Conservation (phyloP, 352 stramenopile genomes). For the Phytophthora kernoviae region DNA sequence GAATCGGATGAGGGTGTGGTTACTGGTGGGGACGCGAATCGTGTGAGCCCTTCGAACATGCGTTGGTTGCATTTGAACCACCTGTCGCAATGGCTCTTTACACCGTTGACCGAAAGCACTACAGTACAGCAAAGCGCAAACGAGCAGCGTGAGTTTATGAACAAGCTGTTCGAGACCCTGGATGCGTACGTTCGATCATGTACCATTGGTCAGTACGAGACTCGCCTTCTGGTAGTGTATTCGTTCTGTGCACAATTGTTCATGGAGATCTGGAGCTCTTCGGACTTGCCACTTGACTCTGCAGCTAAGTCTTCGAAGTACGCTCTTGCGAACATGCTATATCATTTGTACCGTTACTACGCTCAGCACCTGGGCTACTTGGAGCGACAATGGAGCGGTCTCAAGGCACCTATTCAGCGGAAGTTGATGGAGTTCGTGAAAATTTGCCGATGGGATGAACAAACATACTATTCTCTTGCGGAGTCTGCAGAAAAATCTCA, state of each 20-base stretch:
- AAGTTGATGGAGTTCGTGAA: constrained; percentile 98
- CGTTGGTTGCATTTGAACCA: constrained; percentile 73
- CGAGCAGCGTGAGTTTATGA: constrained; percentile 73
- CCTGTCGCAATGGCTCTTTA: constrained; percentile 70
- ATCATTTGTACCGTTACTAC: constrained; percentile 96
- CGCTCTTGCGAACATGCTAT: constrained; percentile 88
- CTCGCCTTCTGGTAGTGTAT: constrained; percentile 89
- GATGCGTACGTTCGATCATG: constrained; percentile 92
- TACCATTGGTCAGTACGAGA: constrained; percentile 92
- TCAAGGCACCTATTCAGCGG: constrained; percentile 95
- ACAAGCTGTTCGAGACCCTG: constrained; percentile 86
- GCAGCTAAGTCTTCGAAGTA: constrained; percentile 38
- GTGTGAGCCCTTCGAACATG: constrained; percentile 32
- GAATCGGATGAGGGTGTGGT: constrained; percentile 46
- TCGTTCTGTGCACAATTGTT: constrained; percentile 88
- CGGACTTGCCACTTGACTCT: constrained; percentile 14
- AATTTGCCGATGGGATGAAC: constrained; percentile 99
- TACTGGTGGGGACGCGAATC: constrained; percentile 7
- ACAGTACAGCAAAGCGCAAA: constrained; percentile 24
- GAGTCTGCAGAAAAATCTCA: constrained; percentile 98
- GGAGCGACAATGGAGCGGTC: constrained; percentile 80
- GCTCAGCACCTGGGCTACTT: constrained; percentile 88
- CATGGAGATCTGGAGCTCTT: constrained; percentile 67
- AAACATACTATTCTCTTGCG: constrained; percentile 99
- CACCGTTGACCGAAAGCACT: constrained; percentile 23